These are phyloP conservation scores for Penicillium fuscoglaucum DNA, from an alignment of 2,329 filamentous ascomycete species.

Conservation along the genomic window DNA sequence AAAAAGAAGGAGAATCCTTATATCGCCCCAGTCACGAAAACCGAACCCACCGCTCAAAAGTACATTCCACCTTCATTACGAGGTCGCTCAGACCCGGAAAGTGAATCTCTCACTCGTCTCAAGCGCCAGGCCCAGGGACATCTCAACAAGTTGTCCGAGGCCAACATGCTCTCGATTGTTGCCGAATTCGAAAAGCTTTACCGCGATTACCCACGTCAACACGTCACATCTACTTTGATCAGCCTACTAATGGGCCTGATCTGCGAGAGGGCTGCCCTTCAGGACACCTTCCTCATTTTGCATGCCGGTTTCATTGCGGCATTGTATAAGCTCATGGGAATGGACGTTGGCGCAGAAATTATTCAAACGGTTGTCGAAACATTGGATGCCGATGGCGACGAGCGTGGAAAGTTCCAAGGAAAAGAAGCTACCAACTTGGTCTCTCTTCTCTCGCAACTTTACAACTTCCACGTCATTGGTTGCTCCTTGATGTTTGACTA, in stretches of 20 bases:
- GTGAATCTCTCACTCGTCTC: slow-evolving; percentile 67
- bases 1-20: slow-evolving; percentile 80
- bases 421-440: slow-evolving; percentile 76
- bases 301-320: slow-evolving; percentile 87
- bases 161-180: slow-evolving; percentile 82
- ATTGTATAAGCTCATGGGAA: slow-evolving; percentile 81
- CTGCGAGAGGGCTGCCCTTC: slow-evolving; percentile 72
- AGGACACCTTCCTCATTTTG: slow-evolving; percentile 87
- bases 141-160: slow-evolving; percentile 89
- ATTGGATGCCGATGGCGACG: slow-evolving; percentile 66
- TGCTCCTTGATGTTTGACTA: slow-evolving; percentile 88
- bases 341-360: slow-evolving; percentile 85
- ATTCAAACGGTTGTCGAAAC: slow-evolving; percentile 74
- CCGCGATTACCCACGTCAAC: slow-evolving; percentile 77
- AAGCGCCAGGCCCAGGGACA: slow-evolving; percentile 81
- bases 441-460: slow-evolving; percentile 79
- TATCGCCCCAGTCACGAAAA: slow-evolving; percentile 63
- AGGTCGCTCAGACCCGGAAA: slow-evolving; percentile 61
- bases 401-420: slow-evolving; percentile 40
- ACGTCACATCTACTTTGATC: slow-evolving; percentile 78
- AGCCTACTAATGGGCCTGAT: slow-evolving; percentile 77
- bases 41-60: slow-evolving; percentile 57
- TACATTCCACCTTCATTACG: slow-evolving; percentile 88
- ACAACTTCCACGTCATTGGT: slow-evolving; percentile 86
- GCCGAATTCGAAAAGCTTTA: slow-evolving; percentile 82